Percentiles rank a stretch among this genome's conserved stretches.
Conservation (phyloP, 163 green algal genomes). For the Prototheca wickerhamii region DNA sequence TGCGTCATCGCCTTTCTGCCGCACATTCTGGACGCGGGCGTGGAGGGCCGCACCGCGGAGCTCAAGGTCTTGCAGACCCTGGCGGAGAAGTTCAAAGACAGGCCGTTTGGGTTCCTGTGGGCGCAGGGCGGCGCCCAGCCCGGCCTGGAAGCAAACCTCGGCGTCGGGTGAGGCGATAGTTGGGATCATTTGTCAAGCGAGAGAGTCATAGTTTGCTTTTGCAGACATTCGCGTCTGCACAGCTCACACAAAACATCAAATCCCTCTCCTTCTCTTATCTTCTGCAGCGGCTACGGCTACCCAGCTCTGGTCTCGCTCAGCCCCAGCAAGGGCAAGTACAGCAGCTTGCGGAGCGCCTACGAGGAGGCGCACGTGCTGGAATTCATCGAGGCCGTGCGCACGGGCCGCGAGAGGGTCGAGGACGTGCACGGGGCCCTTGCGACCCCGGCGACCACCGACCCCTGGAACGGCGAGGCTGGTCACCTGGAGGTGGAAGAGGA, state of each 20-base stretch:
- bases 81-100: conserved; percentile 61
- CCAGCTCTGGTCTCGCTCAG: conserved; percentile 73
- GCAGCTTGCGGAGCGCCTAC: conserved; percentile 41
- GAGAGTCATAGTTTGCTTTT: not conserved
- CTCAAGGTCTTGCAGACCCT: conserved; percentile 51
- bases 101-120: conserved; percentile 75
- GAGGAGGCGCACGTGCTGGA: conserved; percentile 38
- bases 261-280: not conserved
- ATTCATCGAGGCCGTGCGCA: conserved; percentile 27
- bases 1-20: conserved; percentile 85
- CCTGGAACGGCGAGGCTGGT: conserved; percentile 79
- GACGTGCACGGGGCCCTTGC: conserved; percentile 38
- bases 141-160: conserved; percentile 60
- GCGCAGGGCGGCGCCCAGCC: conserved; percentile 54
- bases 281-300: conserved; percentile 36
- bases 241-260: not conserved
- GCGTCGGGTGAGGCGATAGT: conserved; percentile 72
- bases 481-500: conserved; percentile 63
- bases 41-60: conserved; percentile 44
- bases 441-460: conserved; percentile 2
- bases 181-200: no score
- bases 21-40: conserved; percentile 81
- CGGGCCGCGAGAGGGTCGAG: conserved; percentile 35
- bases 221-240: not conserved
- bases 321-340: conserved; percentile 62